Evolutionary conservation across 306 rosid genomes (phyloP).

Genomic region (Lupinus albus): DNA sequence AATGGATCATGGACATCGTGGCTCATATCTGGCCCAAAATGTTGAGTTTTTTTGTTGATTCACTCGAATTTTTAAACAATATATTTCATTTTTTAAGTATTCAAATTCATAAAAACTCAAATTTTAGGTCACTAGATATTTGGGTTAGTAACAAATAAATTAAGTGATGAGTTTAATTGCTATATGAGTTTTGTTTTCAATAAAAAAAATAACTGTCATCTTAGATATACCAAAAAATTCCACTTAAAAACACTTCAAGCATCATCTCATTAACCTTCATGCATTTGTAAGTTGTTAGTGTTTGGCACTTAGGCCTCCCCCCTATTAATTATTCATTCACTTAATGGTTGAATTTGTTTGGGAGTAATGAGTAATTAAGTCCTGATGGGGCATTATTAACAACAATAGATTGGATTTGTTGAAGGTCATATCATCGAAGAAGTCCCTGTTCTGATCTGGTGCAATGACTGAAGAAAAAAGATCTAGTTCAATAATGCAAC

Average conservation of each 20-base stretch:
- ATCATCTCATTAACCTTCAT: background rate
- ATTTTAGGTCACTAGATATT: too few relatives aligned
- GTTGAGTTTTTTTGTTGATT: too few relatives aligned
- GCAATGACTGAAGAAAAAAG: background rate
- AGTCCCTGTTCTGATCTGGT: background rate
- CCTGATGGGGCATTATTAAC: background rate
- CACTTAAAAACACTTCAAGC: slow-evolving; percentile 28
- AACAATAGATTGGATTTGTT: background rate
- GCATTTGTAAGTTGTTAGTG: slow-evolving; percentile 5
- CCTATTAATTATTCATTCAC: background rate
- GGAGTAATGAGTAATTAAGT: background rate
- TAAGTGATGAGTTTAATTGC: too few relatives aligned
- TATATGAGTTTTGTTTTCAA: too few relatives aligned
- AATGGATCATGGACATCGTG: too few relatives aligned
- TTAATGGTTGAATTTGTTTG: background rate
- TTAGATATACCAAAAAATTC: slow-evolving; percentile 29
- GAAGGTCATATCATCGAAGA: background rate
- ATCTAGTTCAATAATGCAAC: background rate
- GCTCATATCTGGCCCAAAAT: too few relatives aligned
- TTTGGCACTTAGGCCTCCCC: background rate
- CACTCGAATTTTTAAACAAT: too few relatives aligned
- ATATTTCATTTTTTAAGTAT: too few relatives aligned
- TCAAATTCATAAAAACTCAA: too few relatives aligned
- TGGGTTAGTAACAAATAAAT: too few relatives aligned
- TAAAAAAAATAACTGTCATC: too few relatives aligned